These are phyloP conservation scores for Holtermannia corniformis DNA, from an alignment of 768 basidiomycete genomes.

Conservation along the genomic window DNA sequence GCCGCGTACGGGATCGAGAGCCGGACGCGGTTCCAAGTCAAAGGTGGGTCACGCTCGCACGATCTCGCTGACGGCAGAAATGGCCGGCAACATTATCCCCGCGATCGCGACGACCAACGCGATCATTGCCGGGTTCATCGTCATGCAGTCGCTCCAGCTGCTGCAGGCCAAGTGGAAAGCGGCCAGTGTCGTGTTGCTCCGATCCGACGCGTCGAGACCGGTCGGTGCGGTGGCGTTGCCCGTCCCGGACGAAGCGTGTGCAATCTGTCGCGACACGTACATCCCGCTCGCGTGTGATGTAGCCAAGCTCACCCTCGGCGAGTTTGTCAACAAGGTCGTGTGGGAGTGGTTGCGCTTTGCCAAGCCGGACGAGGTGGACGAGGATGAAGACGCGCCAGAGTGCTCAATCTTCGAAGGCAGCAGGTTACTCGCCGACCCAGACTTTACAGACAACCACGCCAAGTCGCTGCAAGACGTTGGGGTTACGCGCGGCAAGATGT, in stretches of 20 bases:
- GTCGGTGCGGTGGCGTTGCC: constrained; percentile 60
- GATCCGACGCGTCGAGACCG: constrained; percentile 68
- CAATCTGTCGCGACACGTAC: constrained; percentile 80
- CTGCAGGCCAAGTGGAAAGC: constrained; percentile 51
- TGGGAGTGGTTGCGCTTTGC: constrained; percentile 39
- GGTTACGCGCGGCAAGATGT: constrained; percentile 71
- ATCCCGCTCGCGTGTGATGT: constrained; percentile 65
- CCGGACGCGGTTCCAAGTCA: constrained; percentile 94
- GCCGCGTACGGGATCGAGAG: constrained; percentile 76
- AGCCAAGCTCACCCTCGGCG: constrained; percentile 56
- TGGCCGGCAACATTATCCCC: constrained; percentile 99
- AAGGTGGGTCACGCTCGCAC: constrained; percentile 51
- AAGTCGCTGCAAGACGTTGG: constrained; percentile 72
- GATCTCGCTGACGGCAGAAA: constrained; percentile 51
- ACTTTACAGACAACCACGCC: constrained; percentile 81
- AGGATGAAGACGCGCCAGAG: constrained; percentile 49
- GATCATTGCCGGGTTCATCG: constrained; percentile 87
- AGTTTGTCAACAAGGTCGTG: constrained; percentile 61
- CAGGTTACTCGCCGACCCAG: constrained; percentile 78
- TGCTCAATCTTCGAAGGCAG: constrained; percentile 66
- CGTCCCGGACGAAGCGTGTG: constrained; percentile 66
- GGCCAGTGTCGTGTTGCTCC: constrained; percentile 54
- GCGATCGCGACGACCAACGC: constrained; percentile 99
- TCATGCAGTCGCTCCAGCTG: constrained; percentile 80
- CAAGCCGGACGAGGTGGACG: constrained; percentile 23